A percentile compares a stretch with the other conserved stretches of the same genome.
Conservation (phyloP, 768 basidiomycete species). For the Podaxis sp. region DNA sequence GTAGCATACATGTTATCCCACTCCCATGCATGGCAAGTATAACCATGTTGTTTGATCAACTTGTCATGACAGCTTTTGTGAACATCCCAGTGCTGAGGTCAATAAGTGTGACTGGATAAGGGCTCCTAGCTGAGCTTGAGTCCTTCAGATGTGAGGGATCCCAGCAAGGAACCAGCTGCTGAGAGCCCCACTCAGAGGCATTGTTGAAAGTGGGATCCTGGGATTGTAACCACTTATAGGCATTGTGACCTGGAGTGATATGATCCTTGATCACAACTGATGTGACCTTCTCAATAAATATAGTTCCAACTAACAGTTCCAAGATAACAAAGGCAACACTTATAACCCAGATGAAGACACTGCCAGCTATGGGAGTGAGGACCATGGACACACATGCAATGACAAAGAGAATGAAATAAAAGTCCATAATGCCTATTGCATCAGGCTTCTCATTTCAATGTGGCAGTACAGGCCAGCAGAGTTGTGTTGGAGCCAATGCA, state of each 20-base stretch:
- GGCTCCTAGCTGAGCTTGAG: background rate
- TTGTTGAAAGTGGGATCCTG: conserved; percentile 16
- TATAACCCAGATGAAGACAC: background rate
- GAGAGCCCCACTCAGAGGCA: conserved; percentile 16
- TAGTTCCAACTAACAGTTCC: conserved; percentile 9
- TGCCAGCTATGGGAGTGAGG: background rate
- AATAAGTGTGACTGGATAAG: conserved; percentile 5
- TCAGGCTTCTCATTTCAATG: conserved; percentile 1
- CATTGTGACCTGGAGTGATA: background rate
- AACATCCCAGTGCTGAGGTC: conserved; percentile 11
- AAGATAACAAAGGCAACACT: background rate
- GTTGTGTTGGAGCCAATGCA: conserved; percentile 12
- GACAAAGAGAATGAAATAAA: background rate
- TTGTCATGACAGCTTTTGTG: conserved; percentile 9
- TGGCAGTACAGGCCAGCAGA: conserved; percentile 1
- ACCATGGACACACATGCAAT: background rate
- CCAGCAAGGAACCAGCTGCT: conserved; percentile 15
- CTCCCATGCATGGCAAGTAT: conserved; percentile 20
- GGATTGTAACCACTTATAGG: conserved; percentile 5
- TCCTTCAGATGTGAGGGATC: background rate
- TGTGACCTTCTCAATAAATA: conserved; percentile 14
- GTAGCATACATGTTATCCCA: conserved; percentile 24
- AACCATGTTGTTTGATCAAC: conserved; percentile 16
- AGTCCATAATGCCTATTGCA: background rate
- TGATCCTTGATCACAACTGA: conserved; percentile 17